Base-by-base conservation (phyloP, 257 asterid species). In the Solanum chilense region DNA sequence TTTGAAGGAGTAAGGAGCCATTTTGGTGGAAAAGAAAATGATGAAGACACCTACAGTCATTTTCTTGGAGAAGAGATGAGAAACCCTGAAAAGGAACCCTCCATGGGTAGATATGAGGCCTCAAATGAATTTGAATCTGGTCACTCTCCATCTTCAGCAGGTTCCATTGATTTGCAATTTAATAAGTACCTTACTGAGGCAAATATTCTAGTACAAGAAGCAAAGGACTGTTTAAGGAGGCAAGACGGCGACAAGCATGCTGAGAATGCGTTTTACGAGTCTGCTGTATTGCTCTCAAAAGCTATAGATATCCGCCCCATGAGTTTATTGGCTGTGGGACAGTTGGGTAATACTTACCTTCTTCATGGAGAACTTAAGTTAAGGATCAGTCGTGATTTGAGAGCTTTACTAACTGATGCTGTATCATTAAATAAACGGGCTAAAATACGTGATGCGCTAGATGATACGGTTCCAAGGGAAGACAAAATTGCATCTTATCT, bases 291-390 rank as follows among this genome's bases (percentile, higher is more conserved):
- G 82, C 97, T 95, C 86, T 90, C 93, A 77, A 92, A 92, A 88
- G 99, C 99, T 86, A 89, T 92, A 86, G 92, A 93, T 56, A 89
- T 93, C 88, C 94, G 97, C 89, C 98, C 99, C 12, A 92, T 92
- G 98, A 96, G 99, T 90, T 94, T 94, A 90, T 87, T 94, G 90
- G 99, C 98, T 12, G 98, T 92, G 66, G 98, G 97, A 21, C 98
- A 93, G 87, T 88, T 96, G 89, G 99, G 99, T 45, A 95, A 95
- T 88, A 92, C 98, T 0, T 95, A 96, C 90, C 98, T 96, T 86
- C 95, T 96, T 87, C 99, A 95, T 13, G 98, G 99, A 91, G 98
- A 96, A 90, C 87, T 94, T 47, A 96, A 95, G 87, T 88, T 96
- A 89, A 89, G 91, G 92, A 90, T 77, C 86, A 96, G 96, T 87